Evolutionary conservation across 2,329 filamentous ascomycete species (phyloP).

Genomic region (Fusarium sp.): DNA sequence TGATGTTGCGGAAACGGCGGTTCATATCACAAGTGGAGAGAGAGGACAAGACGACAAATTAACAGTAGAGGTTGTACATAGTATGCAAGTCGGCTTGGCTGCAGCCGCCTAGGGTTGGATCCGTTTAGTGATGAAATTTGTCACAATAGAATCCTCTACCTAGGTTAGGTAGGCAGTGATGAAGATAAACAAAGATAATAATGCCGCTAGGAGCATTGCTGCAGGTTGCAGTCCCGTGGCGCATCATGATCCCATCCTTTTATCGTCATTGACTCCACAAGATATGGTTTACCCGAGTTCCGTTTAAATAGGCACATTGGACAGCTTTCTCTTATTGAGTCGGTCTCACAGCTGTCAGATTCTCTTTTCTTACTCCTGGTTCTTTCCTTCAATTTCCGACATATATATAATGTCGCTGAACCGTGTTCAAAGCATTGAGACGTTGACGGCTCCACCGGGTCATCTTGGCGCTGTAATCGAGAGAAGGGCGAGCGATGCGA

Average conservation of each 20-base stretch:
- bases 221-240: conserved; percentile 24
- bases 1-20: neutral
- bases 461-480: conserved; percentile 50
- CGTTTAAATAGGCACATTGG: conserved; percentile 9
- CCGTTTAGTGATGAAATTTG: conserved; percentile 27
- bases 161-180: neutral
- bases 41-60: neutral
- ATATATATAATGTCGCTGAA: conserved; percentile 63
- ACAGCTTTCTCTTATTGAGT: neutral
- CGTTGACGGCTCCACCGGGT: conserved; percentile 53
- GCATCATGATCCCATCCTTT: conserved; percentile 32
- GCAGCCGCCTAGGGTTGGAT: conserved; percentile 21
- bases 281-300: conserved; percentile 10
- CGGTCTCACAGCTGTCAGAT: neutral
- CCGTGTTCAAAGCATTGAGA: conserved; percentile 66
- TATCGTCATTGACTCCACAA: conserved; percentile 38
- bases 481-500: conserved; percentile 61
- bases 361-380: neutral
- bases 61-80: conserved; percentile 1
- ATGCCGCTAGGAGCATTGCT: conserved; percentile 22
- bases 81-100: conserved; percentile 8
- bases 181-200: conserved; percentile 11
- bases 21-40: neutral
- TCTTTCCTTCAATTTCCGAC: neutral
- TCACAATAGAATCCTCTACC: conserved; percentile 17